Conservation (phyloP, 148 eudicot species). For the Rhododendron vialii region DNA sequence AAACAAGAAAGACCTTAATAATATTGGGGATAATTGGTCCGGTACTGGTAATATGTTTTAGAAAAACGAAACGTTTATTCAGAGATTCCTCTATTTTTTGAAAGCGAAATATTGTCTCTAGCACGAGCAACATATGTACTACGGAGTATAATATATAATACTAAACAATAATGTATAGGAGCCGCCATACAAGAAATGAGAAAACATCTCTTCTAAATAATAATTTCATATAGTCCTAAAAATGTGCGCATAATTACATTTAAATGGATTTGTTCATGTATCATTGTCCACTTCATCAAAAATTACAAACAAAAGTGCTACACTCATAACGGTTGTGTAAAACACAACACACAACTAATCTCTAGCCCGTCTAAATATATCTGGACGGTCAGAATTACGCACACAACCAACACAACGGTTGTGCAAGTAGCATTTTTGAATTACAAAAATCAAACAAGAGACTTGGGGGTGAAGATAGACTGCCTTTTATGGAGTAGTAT, state of each 20-base stretch:
- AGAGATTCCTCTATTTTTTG: not conserved
- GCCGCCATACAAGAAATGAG: not conserved
- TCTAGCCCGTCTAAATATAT: too few species aligned
- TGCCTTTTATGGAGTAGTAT: too few species aligned
- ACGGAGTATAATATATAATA: not conserved
- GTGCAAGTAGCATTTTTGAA: too few species aligned
- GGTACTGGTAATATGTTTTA: too few species aligned
- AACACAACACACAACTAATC: too few species aligned
- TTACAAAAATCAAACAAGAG: not conserved
- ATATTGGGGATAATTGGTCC: not conserved
- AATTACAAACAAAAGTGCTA: too few species aligned
- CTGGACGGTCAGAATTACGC: too few species aligned
- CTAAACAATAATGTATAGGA: not conserved
- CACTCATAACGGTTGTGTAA: too few species aligned
- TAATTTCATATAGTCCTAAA: not conserved
- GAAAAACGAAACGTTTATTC: not conserved
- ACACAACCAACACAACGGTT: too few species aligned
- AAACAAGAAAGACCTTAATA: not conserved
- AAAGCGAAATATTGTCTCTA: not conserved
- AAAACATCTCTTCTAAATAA: not conserved
- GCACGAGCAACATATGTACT: not conserved
- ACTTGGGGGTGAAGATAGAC: not conserved
- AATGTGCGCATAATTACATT: not conserved
- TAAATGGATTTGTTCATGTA: not conserved
- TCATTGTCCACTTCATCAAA: not conserved